phyloP scores from a whole-genome alignment of 768 basidiomycete species.

The Termitomyces sp. region DNA sequence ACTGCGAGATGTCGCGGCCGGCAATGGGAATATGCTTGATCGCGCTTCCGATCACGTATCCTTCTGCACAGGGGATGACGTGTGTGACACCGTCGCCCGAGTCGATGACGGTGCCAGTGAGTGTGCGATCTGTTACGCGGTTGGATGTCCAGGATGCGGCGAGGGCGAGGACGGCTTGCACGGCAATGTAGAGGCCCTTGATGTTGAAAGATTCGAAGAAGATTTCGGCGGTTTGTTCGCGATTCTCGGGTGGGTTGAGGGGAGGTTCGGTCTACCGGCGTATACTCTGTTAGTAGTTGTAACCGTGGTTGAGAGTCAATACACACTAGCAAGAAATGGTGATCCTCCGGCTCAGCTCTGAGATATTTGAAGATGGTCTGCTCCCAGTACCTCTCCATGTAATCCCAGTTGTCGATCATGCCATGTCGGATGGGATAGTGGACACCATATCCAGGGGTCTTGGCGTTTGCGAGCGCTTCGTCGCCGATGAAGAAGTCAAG shows the following conservation, averaged over 20 bases:
- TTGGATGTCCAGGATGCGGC: conserved; percentile 97
- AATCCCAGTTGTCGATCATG: conserved; percentile 97
- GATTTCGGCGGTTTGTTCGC: conserved; percentile 98
- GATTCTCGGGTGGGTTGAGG: conserved; percentile 96
- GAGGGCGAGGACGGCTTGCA: conserved; percentile 96
- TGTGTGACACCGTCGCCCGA: conserved; percentile 99
- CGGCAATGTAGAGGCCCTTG: conserved; percentile 96
- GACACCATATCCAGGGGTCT: conserved; percentile 90
- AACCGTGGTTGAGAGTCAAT: neutral
- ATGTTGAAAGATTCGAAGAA: conserved; percentile 99
- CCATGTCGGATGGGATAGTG: conserved; percentile 98
- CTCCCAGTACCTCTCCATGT: conserved; percentile 99
- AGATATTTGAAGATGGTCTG: conserved; percentile 99
- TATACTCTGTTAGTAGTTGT: neutral
- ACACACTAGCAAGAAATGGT: conserved; percentile 93
- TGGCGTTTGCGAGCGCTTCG: conserved; percentile 93
- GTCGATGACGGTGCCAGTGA: conserved; percentile 97
- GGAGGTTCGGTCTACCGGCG: conserved; percentile 89
- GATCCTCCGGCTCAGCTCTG: conserved; percentile 97
- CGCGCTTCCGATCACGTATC: conserved; percentile 97
- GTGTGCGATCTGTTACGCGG: conserved; percentile 82
- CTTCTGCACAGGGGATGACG: conserved; percentile 94
- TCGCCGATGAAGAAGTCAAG: conserved; percentile 99
- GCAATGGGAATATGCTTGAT: conserved; percentile 99
- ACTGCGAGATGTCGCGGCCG: conserved; percentile 94